These are phyloP conservation scores for Lignosus rhinocerotis DNA, from an alignment of 1,284 basidiomycete species.

Conservation along the genomic window DNA sequence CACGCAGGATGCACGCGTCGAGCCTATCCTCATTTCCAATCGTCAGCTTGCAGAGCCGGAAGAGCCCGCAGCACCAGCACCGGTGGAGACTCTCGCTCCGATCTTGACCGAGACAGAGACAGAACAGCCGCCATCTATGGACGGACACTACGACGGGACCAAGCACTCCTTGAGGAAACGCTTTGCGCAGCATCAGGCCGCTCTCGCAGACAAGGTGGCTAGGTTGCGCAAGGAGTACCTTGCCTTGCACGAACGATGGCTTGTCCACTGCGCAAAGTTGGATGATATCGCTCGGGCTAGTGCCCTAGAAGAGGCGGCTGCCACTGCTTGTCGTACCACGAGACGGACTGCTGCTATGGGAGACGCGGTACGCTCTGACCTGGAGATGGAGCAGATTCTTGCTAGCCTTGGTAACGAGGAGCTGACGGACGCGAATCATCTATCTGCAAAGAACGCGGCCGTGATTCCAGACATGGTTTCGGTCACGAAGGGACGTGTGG, in stretches of 20 bases:
- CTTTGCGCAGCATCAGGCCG: conserved; percentile 53
- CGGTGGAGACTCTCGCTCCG: conserved; percentile 43
- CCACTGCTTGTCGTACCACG: conserved; percentile 66
- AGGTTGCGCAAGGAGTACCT: conserved; percentile 69
- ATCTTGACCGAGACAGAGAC: conserved; percentile 36
- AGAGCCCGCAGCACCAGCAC: conserved; percentile 9
- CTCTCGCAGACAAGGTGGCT: conserved; percentile 54
- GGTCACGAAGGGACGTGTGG: conserved; percentile 60
- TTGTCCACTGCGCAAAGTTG: conserved; percentile 65
- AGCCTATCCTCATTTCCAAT: conserved; percentile 64
- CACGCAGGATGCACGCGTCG: conserved; percentile 58
- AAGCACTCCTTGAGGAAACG: conserved; percentile 52
- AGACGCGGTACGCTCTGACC: conserved; percentile 91
- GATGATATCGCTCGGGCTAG: conserved; percentile 47
- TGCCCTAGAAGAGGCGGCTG: conserved; percentile 46
- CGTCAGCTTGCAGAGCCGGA: conserved; percentile 41
- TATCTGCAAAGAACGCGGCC: conserved; percentile 88
- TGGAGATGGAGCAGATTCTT: conserved; percentile 97
- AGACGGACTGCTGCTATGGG: conserved; percentile 76
- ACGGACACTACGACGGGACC: conserved; percentile 40
- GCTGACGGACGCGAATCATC: conserved; percentile 86
- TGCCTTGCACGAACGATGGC: conserved; percentile 69
- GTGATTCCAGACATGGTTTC: conserved; percentile 91
- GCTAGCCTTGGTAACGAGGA: conserved; percentile 92
- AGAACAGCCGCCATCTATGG: conserved; percentile 35